Base-by-base conservation (phyloP, 1,139 yeast genomes). In the Sugiyamaella castrensis region DNA sequence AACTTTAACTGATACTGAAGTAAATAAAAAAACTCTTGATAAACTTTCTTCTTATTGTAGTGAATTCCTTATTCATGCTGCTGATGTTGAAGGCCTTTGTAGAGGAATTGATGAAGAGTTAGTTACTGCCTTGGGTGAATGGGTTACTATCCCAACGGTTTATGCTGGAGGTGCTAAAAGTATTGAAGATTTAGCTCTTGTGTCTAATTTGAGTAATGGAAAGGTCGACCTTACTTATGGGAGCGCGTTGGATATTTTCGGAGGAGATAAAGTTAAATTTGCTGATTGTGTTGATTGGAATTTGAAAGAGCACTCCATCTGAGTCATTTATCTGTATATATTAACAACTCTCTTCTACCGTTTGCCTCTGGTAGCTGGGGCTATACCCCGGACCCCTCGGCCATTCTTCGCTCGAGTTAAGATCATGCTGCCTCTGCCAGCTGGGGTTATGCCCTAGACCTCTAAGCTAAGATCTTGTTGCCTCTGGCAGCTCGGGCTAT, bases 151-250 rank as follows among this genome's bases (percentile, higher is more conserved):
- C 1, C 89, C 84, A 36, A 80, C 87, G 6, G 96, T 91, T 1
- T 92, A 92, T 66, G 99, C 98, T 33, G 99, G 99, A 11, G 99
- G 99, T 1, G 98, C 97, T 34, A 83, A 80, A 59, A 79, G 80
- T 67, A 65, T 85, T 0, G 66, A 69, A 0, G 98, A 92, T 65
- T 73, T 92, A 52, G 74, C 71, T 9, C 71, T 74, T 19, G 98
- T 92, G 1, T 66, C 80, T 8, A 56, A 64, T 37, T 69, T 92
- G 58, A 88, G 97, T 65, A 58, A 71, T 2, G 96, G 96, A 1
- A 83, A 78, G 58, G 96, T 92, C 7, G 98, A 92, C 65, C 71
- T 92, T 62, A 92, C 98, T 0, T 91, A 72, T 62, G 99, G 99
- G 2, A 85, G 95, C 65, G 85, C 97, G 0, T 70, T 94, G 53